phyloP scores from a whole-genome alignment of 1,139 yeast species.

The Blastobotrys ciferrii region DNA sequence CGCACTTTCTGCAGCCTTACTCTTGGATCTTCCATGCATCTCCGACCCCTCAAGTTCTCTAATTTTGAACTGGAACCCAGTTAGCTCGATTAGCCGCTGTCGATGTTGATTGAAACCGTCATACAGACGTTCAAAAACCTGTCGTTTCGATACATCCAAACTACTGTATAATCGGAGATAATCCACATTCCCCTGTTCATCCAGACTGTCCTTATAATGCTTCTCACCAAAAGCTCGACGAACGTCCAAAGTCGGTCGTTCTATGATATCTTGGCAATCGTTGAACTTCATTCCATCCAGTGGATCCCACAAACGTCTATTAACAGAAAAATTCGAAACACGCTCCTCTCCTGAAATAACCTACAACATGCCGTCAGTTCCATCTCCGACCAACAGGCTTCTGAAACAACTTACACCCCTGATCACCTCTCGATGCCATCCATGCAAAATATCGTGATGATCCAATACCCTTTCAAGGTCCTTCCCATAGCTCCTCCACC shows the following conservation, averaged over 20 bases:
- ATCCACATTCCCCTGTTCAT: constrained; percentile 19
- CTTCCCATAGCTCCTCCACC: constrained; percentile 12
- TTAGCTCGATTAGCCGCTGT: constrained; percentile 65
- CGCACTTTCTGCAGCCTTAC: constrained; percentile 44
- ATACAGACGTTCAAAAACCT: constrained; percentile 57
- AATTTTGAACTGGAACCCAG: constrained; percentile 48
- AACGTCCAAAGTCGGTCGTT: constrained; percentile 7
- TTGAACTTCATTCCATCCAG: constrained; percentile 1
- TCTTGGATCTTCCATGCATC: constrained; percentile 48
- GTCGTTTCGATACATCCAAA: constrained; percentile 45
- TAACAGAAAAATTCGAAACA: not conserved
- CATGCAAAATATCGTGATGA: constrained; percentile 20
- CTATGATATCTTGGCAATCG: constrained; percentile 1
- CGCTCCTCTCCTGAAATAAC: not conserved
- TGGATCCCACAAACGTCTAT: not conserved
- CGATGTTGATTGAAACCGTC: constrained; percentile 67
- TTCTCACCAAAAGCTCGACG: constrained; percentile 10
- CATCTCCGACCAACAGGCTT: too few species aligned
- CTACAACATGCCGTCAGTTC: too few species aligned
- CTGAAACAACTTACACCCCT: constrained; percentile 16
- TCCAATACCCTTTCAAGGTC: constrained; percentile 12
- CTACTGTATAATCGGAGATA: constrained; percentile 25
- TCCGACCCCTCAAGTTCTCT: constrained; percentile 7
- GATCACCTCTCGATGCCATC: constrained; percentile 18
- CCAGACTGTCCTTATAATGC: constrained; percentile 10